Base-by-base conservation (phyloP, 768 basidiomycete species). In the Serendipita vermifera region DNA sequence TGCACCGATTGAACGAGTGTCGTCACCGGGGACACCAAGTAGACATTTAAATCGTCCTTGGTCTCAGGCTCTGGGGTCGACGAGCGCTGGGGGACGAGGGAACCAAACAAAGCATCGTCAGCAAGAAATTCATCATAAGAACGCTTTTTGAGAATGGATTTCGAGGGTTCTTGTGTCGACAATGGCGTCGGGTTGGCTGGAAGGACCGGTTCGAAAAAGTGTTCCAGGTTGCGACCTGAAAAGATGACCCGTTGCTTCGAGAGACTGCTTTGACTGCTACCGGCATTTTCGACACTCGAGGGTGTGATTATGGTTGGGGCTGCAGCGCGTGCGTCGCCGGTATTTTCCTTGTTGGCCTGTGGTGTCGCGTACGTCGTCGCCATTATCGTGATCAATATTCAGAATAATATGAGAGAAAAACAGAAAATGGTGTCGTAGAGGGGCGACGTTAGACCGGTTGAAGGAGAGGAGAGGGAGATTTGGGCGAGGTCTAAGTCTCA, bases 11-110 rank as follows among this genome's bases (percentile, higher is more conserved):
- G 70, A 24, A 85, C 67, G 55, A 90, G 81, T 48, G 72, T 75
- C 2, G 75, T 66, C 2, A 90, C 75, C 2, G 87, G 81, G 26
- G 74, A 70, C n/a, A 74, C 73, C 29, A 90, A 77, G 64, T 87
- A 90, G 17, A 68, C 66, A 11, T 80, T 68, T 62, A 87, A 73
- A 5, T 72, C 72, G 15, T 87, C 73, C 9, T 85, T 83, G 62
- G 81, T 78, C 2, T 69, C 68, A 2, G 88, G 87, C 62, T 87
- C 87, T n/a, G 87, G 88, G 0, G 87, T 89, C 13, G 73, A 67
- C 57, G 86, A 80, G 56, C 86, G 77, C 54, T 69, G 66, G 24
- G 67, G 69, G n/a, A 65, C 67, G 48, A 74, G 71, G n/a, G 77
- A 71, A 2, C 73, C 2, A 66, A 63, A 1, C 73, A 66, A 20